phyloP scores from a whole-genome alignment of 805 yeast genomes.

The Lipomyces lipofer region DNA sequence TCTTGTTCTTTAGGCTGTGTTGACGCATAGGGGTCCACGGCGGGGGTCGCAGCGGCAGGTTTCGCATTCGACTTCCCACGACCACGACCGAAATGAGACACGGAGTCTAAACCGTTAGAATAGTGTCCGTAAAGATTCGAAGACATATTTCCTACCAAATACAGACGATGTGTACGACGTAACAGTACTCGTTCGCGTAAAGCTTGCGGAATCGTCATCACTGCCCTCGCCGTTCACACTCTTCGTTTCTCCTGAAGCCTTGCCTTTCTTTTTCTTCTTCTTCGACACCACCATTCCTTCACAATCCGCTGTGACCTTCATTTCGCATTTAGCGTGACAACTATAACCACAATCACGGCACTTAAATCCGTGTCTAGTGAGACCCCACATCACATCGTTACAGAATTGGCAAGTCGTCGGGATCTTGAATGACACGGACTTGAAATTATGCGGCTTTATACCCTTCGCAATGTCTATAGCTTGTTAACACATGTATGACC shows the following conservation, averaged over 20 bases:
- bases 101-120: conserved; percentile 1
- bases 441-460: conserved; percentile 37
- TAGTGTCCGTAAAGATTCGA: neutral
- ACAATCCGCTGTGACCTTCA: conserved; percentile 50
- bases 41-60: neutral
- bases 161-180: conserved; percentile 26
- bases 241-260: neutral
- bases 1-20: conserved; percentile 16
- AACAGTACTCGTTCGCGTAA: conserved; percentile 4
- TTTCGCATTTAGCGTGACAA: conserved; percentile 35
- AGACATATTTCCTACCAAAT: conserved; percentile 6
- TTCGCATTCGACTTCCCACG: conserved; percentile 16
- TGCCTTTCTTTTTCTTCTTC: conserved; percentile 22
- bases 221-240: conserved; percentile 6
- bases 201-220: conserved; percentile 13
- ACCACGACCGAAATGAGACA: conserved; percentile 22
- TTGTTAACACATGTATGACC: conserved; percentile 50
- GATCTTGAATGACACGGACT: conserved; percentile 34
- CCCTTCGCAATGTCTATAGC: conserved; percentile 57
- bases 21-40: conserved; percentile 18
- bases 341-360: conserved; percentile 32
- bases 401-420: conserved; percentile 34
- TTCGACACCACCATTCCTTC: conserved; percentile 30
- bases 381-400: conserved; percentile 33
- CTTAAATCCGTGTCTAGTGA: conserved; percentile 33